Percentiles rank a stretch among this genome's conserved stretches.
Conservation (phyloP, 1,139 yeast species). For the Saccharomyces hybrid region DNA sequence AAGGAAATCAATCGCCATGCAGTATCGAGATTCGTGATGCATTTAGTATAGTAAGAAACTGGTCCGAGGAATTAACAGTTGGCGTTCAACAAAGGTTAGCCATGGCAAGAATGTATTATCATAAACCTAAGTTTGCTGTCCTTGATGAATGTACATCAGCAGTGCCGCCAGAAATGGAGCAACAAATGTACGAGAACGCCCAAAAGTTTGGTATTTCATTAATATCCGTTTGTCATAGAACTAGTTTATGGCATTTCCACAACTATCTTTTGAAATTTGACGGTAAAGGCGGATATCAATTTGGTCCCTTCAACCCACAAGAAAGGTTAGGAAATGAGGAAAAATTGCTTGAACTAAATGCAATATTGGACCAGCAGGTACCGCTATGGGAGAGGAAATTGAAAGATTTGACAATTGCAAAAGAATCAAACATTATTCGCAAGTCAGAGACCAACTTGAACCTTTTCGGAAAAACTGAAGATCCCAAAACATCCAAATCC, state of each 20-base stretch:
- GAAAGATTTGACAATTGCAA: slow-evolving; percentile 48
- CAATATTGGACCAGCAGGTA: slow-evolving; percentile 54
- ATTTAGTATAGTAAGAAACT: slow-evolving; percentile 65
- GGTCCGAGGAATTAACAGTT: slow-evolving; percentile 83
- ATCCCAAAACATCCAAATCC: background rate
- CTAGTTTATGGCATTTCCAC: slow-evolving; percentile 92
- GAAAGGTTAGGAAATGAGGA: slow-evolving; percentile 63
- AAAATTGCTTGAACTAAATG: slow-evolving; percentile 59
- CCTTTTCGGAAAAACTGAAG: slow-evolving; percentile 4
- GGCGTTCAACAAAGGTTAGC: slow-evolving; percentile 94
- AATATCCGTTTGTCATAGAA: slow-evolving; percentile 85
- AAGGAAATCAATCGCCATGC: slow-evolving; percentile 13
- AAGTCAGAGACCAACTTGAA: slow-evolving; percentile 28
- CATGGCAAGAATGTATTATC: slow-evolving; percentile 87
- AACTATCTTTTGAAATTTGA: slow-evolving; percentile 74
- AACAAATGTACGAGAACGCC: slow-evolving; percentile 81
- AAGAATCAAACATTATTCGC: slow-evolving; percentile 26
- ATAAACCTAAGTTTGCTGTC: slow-evolving; percentile 86
- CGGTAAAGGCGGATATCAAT: slow-evolving; percentile 71
- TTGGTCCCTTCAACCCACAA: slow-evolving; percentile 62
- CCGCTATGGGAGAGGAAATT: slow-evolving; percentile 60
- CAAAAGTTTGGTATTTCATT: slow-evolving; percentile 74
- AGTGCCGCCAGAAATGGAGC: slow-evolving; percentile 86
- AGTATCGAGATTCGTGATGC: slow-evolving; percentile 38
- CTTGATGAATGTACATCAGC: slow-evolving; percentile 95